A percentile compares a stretch with the other conserved stretches of the same genome.
These are phyloP conservation scores for Paramecium sonneborni DNA, from an alignment of 73 alveolate genomes.

Conservation along the genomic window DNA sequence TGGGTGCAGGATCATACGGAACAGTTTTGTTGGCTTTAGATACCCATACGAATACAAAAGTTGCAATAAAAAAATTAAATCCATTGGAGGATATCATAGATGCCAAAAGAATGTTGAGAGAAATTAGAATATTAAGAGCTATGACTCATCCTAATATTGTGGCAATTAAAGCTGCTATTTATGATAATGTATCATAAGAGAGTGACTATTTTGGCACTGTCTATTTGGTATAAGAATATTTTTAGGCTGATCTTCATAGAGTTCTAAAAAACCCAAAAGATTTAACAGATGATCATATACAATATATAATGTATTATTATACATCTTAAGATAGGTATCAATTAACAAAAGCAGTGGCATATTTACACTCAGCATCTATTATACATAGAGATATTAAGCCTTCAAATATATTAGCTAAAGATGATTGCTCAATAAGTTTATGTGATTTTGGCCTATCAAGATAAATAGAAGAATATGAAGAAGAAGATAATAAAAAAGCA, in stretches of 20 bases:
- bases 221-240: slow-evolving; percentile 84
- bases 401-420: slow-evolving; percentile 65
- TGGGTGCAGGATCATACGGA: slow-evolving; percentile 93
- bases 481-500: slow-evolving; percentile 56
- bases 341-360: slow-evolving; percentile 44
- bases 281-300: slow-evolving; percentile 57
- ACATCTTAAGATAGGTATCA: slow-evolving; percentile 33
- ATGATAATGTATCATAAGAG: slow-evolving; percentile 51
- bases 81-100: slow-evolving; percentile 87
- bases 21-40: slow-evolving; percentile 88
- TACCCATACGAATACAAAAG: slow-evolving; percentile 74
- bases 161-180: slow-evolving; percentile 69
- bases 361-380: slow-evolving; percentile 63
- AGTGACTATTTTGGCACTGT: slow-evolving; percentile 78
- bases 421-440: slow-evolving; percentile 60
- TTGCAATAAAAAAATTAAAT: slow-evolving; percentile 91
- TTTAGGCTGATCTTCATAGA: slow-evolving; percentile 91
- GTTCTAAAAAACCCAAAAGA: slow-evolving; percentile 69
- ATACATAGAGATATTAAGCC: slow-evolving; percentile 68
- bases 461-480: slow-evolving; percentile 58
- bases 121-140: slow-evolving; percentile 78
- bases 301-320: slow-evolving; percentile 54
- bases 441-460: slow-evolving; percentile 67
- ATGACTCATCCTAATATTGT: slow-evolving; percentile 86
- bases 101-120: slow-evolving; percentile 88